These are phyloP conservation scores for Trametes coccinea DNA, from an alignment of 768 basidiomycete genomes.

Conservation along the genomic window DNA sequence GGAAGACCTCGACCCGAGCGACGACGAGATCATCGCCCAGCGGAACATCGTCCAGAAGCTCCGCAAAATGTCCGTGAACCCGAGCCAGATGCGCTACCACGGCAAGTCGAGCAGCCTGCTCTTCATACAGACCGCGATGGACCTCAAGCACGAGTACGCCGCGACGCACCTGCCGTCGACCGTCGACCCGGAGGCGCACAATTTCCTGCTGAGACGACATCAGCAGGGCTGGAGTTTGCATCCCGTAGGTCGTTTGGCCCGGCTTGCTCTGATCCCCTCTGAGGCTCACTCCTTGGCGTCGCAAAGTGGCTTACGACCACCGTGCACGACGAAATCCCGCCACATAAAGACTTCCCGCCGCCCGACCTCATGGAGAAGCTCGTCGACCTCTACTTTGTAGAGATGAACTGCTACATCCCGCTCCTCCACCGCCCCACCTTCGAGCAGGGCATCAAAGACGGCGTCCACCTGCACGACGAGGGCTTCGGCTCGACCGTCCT, in stretches of 20 bases:
- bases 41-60: slow-evolving; percentile 34
- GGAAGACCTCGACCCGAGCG: slow-evolving; percentile 34
- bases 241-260: slow-evolving; percentile 37
- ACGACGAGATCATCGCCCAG: slow-evolving; percentile 29
- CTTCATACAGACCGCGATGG: slow-evolving; percentile 43
- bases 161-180: slow-evolving; percentile 23
- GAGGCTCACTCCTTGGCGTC: neutral
- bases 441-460: slow-evolving; percentile 37
- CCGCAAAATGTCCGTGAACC: slow-evolving; percentile 31
- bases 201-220: slow-evolving; percentile 35
- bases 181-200: slow-evolving; percentile 14
- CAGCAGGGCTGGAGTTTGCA: slow-evolving; percentile 53
- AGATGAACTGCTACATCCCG: slow-evolving; percentile 44
- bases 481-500: slow-evolving; percentile 50
- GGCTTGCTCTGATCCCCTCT: neutral
- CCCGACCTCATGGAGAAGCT: slow-evolving; percentile 41
- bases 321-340: slow-evolving; percentile 28
- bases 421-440: slow-evolving; percentile 52
- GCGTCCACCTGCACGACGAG: slow-evolving; percentile 41
- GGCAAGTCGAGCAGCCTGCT: slow-evolving; percentile 45
- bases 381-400: slow-evolving; percentile 49
- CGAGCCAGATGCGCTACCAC: slow-evolving; percentile 37
- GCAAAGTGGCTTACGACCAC: slow-evolving; percentile 31
- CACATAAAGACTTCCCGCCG: slow-evolving; percentile 35
- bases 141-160: slow-evolving; percentile 42